phyloP scores from a whole-genome alignment of 495 filamentous ascomycete species.

The Apiosordaria backusii region DNA sequence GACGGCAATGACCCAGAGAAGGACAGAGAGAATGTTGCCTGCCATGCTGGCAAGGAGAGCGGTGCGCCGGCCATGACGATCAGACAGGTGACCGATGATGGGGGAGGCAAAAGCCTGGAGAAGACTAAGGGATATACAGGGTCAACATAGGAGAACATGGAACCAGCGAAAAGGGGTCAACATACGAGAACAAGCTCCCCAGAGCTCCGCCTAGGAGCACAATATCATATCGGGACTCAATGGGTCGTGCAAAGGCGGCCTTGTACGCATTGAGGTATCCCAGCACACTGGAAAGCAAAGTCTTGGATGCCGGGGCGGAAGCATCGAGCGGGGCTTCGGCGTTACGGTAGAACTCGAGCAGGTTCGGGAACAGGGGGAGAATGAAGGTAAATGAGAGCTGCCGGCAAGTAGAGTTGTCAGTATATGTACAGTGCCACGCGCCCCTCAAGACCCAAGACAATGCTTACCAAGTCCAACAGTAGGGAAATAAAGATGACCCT shows the following conservation, averaged over 20 bases:
- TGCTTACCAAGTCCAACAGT: slow-evolving; percentile 50
- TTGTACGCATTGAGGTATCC: slow-evolving; percentile 91
- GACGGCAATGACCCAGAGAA: slow-evolving; percentile 86
- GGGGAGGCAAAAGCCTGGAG: slow-evolving; percentile 92
- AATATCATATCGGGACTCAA: slow-evolving; percentile 94
- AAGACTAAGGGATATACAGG: slow-evolving; percentile 36
- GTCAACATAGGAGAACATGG: slow-evolving; percentile 13
- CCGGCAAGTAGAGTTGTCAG: slow-evolving; percentile 17
- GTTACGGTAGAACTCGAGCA: slow-evolving; percentile 91
- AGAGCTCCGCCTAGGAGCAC: slow-evolving; percentile 93
- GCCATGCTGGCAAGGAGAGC: slow-evolving; percentile 89
- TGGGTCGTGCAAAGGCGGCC: slow-evolving; percentile 84
- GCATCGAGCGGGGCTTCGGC: slow-evolving; percentile 55
- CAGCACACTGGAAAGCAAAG: slow-evolving; percentile 74
- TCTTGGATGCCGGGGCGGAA: slow-evolving; percentile 43
- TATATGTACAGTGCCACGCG: slow-evolving; percentile 22
- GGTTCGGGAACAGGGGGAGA: slow-evolving; percentile 88
- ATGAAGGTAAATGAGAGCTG: slow-evolving; percentile 78
- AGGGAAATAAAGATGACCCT: slow-evolving; percentile 62
- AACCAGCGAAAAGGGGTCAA: slow-evolving; percentile 28
- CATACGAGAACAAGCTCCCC: slow-evolving; percentile 69
- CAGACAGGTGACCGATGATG: slow-evolving; percentile 82
- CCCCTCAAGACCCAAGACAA: neutral
- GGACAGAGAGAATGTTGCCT: slow-evolving; percentile 90
- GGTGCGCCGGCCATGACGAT: slow-evolving; percentile 81